Conservation (phyloP, 192 early-diverging fungal genomes). For the Blastocladiella britannica region DNA sequence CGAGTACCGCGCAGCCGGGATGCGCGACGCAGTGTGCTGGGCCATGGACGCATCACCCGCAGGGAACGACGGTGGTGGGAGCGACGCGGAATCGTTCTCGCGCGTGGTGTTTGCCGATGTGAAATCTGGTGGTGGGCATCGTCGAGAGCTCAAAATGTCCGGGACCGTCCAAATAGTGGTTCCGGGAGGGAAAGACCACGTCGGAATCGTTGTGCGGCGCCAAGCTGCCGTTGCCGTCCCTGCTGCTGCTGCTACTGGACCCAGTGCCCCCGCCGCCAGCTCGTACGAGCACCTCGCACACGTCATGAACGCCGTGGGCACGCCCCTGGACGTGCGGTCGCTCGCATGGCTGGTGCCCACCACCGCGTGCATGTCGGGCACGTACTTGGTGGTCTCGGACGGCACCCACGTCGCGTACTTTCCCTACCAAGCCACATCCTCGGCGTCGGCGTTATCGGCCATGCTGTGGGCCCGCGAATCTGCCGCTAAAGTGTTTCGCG, state of each 20-base stretch:
- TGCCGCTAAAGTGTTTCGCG: not conserved
- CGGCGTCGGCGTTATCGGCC: not conserved
- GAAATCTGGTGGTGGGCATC: too few relatives aligned
- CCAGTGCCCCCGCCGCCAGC: too few relatives aligned
- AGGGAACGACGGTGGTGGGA: not conserved
- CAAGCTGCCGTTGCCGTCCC: not conserved
- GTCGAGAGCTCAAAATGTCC: too few relatives aligned
- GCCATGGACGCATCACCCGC: not conserved
- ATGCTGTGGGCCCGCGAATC: not conserved
- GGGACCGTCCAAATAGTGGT: too few relatives aligned
- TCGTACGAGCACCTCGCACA: too few relatives aligned
- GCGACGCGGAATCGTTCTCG: not conserved
- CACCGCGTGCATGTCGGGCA: not conserved
- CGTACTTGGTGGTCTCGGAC: not conserved
- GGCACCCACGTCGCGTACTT: not conserved
- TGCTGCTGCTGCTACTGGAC: too few relatives aligned
- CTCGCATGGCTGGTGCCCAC: not conserved
- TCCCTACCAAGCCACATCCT: not conserved
- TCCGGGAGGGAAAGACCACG: not conserved
- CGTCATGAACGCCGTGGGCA: not conserved
- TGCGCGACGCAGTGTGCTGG: not conserved
- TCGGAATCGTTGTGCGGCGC: not conserved
- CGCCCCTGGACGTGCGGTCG: not conserved
- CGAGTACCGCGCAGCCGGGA: constrained; percentile 25
- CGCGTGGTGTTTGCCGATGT: not conserved